Base-by-base conservation (phyloP, 495 filamentous ascomycete species). In the Penicillium malachiteum region DNA sequence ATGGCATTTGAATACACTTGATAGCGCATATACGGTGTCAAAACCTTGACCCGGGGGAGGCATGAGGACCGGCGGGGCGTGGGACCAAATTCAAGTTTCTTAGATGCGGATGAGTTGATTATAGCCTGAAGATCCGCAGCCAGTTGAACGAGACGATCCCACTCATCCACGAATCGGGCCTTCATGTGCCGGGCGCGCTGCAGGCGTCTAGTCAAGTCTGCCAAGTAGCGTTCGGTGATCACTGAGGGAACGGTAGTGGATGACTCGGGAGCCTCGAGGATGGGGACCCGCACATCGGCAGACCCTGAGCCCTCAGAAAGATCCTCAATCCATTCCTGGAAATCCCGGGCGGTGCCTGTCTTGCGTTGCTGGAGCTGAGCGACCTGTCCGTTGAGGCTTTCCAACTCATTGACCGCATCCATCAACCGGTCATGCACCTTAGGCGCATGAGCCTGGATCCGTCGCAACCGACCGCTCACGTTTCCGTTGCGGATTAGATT, bases 281-380 rank as follows among this genome's bases (percentile, higher is more conserved):
- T 69, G 17, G 71, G 69, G 16, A 81, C 73, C 33, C 84, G 78
- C 18, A 82, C 79, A 52, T 91, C 87, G 4, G 87, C 84, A 7
- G 89, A 67, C 49, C 81, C 84, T 14, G 84, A 82, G 45, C 85
- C 81, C 54, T 96, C 94, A 1, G 83, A 85, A 17, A 98, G 75
- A 48, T 88, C 94, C 56, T 96, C 93, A 57, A 98, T 94, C 94
- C 94, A 98, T 52, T 96, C 93, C 54, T 88, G 84, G 69, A 92
- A 94, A 43, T 88, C 81, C 44, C 78, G 82, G 3, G 88, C 88
- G n/a, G 85, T 90, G 11, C 90, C 92, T 17, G 83, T 87, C 74
- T 96, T 96, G 54, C 92, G 80, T 59, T 85, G 83, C 47, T 85
- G 82, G 31, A 98, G 79, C 71, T 90, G 86, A 21, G 78, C 68